Evolutionary conservation across 257 asterid species (phyloP).

Genomic region (Scutellaria minor): DNA sequence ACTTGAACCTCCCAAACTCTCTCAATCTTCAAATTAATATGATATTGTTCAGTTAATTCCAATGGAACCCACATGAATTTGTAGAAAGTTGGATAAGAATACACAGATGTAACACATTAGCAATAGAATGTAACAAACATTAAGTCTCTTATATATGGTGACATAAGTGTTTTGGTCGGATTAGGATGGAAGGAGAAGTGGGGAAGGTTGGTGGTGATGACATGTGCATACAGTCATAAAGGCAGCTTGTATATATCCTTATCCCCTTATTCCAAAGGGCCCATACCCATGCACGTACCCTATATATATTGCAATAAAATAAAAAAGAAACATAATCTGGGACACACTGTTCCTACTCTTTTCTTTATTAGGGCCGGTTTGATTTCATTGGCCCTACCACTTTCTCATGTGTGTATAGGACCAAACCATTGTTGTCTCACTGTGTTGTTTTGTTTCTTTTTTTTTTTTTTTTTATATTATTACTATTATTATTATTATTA

Average conservation of each 20-base stretch:
- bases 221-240: conserved; percentile 2
- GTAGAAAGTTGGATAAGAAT: background rate
- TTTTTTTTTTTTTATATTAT: no score
- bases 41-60: no score
- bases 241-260: conserved; percentile 1
- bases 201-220: background rate
- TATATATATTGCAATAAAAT: conserved; percentile 2
- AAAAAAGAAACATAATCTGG: conserved; percentile 24
- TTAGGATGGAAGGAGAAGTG: no score
- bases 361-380: conserved; percentile 29
- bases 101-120: no score
- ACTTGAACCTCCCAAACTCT: no score
- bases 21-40: no score
- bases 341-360: conserved; percentile 26
- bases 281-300: conserved; percentile 38
- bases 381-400: conserved; percentile 36
- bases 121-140: background rate
- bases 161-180: no score
- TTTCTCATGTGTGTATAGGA: conserved; percentile 14
- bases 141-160: no score
- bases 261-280: background rate
- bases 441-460: no score
- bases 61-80: background rate
- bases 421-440: background rate
- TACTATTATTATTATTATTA: no score